These are phyloP conservation scores for Geotrichum aggregatum DNA, from an alignment of 1,139 yeast genomes.

Conservation along the genomic window DNA sequence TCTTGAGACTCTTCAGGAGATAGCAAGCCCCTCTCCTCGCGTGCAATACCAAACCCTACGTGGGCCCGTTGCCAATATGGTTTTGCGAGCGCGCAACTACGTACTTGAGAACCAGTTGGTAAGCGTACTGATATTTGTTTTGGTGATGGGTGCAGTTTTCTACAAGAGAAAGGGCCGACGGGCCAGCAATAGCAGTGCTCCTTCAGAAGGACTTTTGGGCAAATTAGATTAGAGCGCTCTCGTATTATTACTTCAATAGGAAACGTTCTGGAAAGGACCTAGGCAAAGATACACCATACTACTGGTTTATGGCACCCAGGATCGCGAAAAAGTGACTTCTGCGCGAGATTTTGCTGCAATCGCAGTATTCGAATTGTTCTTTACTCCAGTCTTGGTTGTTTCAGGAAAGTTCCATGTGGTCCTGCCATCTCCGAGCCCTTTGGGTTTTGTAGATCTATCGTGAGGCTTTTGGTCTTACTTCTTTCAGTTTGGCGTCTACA, in stretches of 20 bases:
- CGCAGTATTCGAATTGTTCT: too few species aligned
- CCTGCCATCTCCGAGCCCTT: too few species aligned
- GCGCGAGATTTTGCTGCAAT: too few species aligned
- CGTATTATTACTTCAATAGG: not conserved
- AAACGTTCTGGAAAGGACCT: not conserved
- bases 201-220: slow-evolving; percentile 8
- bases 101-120: slow-evolving; percentile 7
- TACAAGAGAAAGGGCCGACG: not conserved
- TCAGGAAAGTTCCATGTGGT: too few species aligned
- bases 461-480: not conserved
- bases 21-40: slow-evolving; percentile 27
- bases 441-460: too few species aligned
- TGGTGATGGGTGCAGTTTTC: not conserved
- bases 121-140: not conserved
- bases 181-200: not conserved
- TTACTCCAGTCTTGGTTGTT: too few species aligned
- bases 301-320: too few species aligned
- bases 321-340: too few species aligned
- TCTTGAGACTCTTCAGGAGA: slow-evolving; percentile 31
- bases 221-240: slow-evolving; percentile 6
- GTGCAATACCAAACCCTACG: not conserved
- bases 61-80: not conserved
- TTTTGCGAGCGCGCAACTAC: not conserved
- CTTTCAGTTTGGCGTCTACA: not conserved
- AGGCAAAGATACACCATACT: not conserved